These are phyloP conservation scores for Exophiala alcalophila DNA, from an alignment of 2,329 filamentous ascomycete species.

Conservation along the genomic window DNA sequence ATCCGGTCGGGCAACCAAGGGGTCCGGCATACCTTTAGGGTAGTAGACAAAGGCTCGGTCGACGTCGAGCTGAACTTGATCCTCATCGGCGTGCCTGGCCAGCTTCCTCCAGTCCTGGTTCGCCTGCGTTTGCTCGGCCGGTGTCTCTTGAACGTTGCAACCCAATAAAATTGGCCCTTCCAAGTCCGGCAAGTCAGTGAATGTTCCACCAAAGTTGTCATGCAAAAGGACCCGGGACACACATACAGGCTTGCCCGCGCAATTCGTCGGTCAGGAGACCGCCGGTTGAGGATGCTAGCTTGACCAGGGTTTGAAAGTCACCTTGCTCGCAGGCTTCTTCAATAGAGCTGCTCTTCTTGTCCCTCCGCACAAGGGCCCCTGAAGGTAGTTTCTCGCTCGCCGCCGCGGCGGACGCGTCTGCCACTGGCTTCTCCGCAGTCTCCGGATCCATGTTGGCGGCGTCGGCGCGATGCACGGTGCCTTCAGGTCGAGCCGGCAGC, in stretches of 20 bases:
- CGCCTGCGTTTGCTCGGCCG: conserved; percentile 10
- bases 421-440: conserved; percentile 6
- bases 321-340: conserved; percentile 58
- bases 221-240: neutral
- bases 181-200: conserved; percentile 13
- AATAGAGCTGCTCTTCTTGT: conserved; percentile 49
- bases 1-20: conserved; percentile 28
- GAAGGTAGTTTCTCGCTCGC: conserved; percentile 6
- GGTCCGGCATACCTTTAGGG: conserved; percentile 62
- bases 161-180: conserved; percentile 52
- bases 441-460: conserved; percentile 12
- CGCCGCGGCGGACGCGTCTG: conserved; percentile 9
- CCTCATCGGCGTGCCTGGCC: conserved; percentile 77
- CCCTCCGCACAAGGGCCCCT: conserved; percentile 14
- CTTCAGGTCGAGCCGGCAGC: conserved; percentile 1
- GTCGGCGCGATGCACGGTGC: conserved; percentile 7
- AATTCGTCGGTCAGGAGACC: conserved; percentile 66
- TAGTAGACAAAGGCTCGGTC: conserved; percentile 98
- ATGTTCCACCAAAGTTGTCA: conserved; percentile 21
- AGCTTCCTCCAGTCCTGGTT: conserved; percentile 57
- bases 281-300: conserved; percentile 61
- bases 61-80: conserved; percentile 88
- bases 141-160: conserved; percentile 30
- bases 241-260: conserved; percentile 75
- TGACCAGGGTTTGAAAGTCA: conserved; percentile 56